phyloP scores from a whole-genome alignment of 768 basidiomycete species.

The Amanita subjunquillea region DNA sequence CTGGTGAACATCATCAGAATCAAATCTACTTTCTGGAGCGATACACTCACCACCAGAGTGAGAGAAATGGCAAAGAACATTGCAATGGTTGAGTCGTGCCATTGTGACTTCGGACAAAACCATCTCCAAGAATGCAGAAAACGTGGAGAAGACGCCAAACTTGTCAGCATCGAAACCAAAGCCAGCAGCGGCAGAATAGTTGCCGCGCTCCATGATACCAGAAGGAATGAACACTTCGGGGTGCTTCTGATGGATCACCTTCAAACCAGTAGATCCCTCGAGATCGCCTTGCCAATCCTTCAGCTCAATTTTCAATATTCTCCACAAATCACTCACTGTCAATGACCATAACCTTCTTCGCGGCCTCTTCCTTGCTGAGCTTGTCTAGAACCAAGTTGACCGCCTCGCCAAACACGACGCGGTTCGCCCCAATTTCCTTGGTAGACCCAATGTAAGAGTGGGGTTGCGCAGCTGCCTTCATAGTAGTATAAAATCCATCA shows the following conservation, averaged over 20 bases:
- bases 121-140: conserved; percentile 91
- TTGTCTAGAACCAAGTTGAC: conserved; percentile 71
- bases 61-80: conserved; percentile 82
- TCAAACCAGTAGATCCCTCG: conserved; percentile 85
- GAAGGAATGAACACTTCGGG: conserved; percentile 80
- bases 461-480: conserved; percentile 45
- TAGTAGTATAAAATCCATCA: conserved; percentile 41
- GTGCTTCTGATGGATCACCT: conserved; percentile 82
- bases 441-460: conserved; percentile 64
- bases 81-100: conserved; percentile 87
- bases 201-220: conserved; percentile 83
- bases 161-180: conserved; percentile 79
- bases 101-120: conserved; percentile 81
- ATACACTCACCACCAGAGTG: conserved; percentile 63
- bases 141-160: conserved; percentile 84
- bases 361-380: conserved; percentile 66
- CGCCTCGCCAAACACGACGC: conserved; percentile 79
- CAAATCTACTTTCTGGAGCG: neutral
- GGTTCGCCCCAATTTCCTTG: conserved; percentile 70
- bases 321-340: conserved; percentile 45
- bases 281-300: conserved; percentile 45
- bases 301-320: conserved; percentile 3
- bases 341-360: conserved; percentile 77
- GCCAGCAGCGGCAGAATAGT: conserved; percentile 77
- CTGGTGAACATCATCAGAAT: conserved; percentile 18